phyloP scores from a whole-genome alignment of 2,329 filamentous ascomycete genomes.

The Cyphellophora attinorum region DNA sequence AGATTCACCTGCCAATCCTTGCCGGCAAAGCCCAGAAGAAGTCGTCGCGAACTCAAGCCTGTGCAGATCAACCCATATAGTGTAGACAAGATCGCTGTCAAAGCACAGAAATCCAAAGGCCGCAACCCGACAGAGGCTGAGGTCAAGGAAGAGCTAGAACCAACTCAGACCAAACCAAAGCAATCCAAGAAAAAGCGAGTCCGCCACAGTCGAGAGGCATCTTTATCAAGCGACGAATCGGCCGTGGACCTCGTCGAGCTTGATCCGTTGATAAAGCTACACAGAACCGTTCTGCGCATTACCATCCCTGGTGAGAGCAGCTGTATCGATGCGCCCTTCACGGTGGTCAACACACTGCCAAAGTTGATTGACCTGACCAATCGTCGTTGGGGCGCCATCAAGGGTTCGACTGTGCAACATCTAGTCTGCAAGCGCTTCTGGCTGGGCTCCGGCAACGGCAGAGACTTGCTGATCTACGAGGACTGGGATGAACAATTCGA shows the following conservation, averaged over 20 bases:
- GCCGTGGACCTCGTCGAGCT: too few relatives aligned
- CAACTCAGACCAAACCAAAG: not conserved
- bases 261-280: too few relatives aligned
- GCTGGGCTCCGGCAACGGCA: conserved; percentile 8
- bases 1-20: not conserved
- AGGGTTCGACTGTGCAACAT: conserved; percentile 7
- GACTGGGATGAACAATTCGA: conserved; percentile 10
- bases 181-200: not conserved
- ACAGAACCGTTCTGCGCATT: not conserved
- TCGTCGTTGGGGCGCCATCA: conserved; percentile 11
- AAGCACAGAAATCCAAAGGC: not conserved
- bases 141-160: not conserved
- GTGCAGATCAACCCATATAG: conserved; percentile 12
- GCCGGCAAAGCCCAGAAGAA: too few relatives aligned
- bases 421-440: conserved; percentile 12
- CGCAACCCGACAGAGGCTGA: not conserved
- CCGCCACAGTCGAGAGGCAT: not conserved
- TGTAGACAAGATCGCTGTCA: conserved; percentile 10
- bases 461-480: conserved; percentile 11
- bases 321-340: not conserved
- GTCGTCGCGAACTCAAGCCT: conserved; percentile 11
- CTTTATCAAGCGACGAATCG: not conserved
- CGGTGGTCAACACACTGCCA: conserved; percentile 3
- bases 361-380: conserved; percentile 10
- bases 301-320: not conserved